Evolutionary conservation across 768 basidiomycete species (phyloP).

Genomic region (Gautieria morchelliformis): DNA sequence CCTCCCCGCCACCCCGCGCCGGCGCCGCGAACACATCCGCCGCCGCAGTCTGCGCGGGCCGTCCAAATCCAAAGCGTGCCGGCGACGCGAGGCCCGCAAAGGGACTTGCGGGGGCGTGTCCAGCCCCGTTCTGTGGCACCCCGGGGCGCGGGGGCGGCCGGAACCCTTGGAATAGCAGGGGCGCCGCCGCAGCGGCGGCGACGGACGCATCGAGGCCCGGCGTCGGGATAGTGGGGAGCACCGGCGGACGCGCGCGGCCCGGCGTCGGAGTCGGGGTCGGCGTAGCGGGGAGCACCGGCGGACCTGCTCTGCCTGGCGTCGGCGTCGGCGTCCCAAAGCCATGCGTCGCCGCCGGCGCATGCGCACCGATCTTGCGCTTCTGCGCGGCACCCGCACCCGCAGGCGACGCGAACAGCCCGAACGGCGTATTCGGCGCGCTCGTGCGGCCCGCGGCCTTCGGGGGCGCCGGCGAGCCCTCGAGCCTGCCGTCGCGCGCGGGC

Average conservation of each 20-base stretch:
- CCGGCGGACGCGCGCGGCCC: background rate
- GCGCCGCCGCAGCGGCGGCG: background rate
- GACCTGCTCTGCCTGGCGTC: background rate
- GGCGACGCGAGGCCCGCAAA: background rate
- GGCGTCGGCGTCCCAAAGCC: background rate
- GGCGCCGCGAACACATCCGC: background rate
- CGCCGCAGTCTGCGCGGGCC: background rate
- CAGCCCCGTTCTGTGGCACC: background rate
- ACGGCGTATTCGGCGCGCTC: background rate
- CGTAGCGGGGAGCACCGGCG: background rate
- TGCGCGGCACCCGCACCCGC: background rate
- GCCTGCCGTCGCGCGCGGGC: background rate
- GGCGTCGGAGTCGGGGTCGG: background rate
- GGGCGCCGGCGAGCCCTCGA: slow-evolving; percentile 6
- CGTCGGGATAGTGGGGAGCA: background rate
- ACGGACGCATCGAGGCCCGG: background rate
- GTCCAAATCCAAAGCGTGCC: background rate
- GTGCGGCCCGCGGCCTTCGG: background rate
- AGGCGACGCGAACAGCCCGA: background rate
- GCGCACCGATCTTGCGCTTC: background rate
- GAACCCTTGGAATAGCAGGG: background rate
- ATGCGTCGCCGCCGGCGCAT: background rate
- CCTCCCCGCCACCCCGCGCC: background rate
- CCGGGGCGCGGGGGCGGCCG: no score
- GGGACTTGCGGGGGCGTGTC: background rate